phyloP scores from a whole-genome alignment of 768 basidiomycete genomes.

The Royoungia palumana region DNA sequence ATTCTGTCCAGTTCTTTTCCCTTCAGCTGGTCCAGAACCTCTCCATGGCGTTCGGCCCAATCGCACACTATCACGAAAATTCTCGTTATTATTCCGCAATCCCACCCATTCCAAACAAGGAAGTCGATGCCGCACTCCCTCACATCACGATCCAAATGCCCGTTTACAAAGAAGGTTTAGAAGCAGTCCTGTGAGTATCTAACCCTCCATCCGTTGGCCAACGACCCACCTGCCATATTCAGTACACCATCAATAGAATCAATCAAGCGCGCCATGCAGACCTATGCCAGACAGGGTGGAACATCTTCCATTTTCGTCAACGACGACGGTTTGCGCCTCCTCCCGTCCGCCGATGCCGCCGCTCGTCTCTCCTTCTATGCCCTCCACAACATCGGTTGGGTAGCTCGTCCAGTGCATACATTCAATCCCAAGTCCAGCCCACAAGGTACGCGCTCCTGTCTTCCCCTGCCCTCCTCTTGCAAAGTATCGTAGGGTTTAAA shows the following conservation, averaged over 20 bases:
- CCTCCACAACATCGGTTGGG: slow-evolving; percentile 56
- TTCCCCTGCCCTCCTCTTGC: slow-evolving; percentile 35
- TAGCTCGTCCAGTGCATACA: slow-evolving; percentile 53
- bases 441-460: slow-evolving; percentile 35
- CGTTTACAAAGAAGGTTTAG: slow-evolving; percentile 55
- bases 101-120: slow-evolving; percentile 40
- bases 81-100: slow-evolving; percentile 52
- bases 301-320: slow-evolving; percentile 56
- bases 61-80: slow-evolving; percentile 49
- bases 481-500: slow-evolving; percentile 23
- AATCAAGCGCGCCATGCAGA: slow-evolving; percentile 58
- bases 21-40: slow-evolving; percentile 40
- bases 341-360: slow-evolving; percentile 44
- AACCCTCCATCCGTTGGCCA: neutral
- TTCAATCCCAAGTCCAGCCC: slow-evolving; percentile 42
- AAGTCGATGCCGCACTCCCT: slow-evolving; percentile 43
- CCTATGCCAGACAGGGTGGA: slow-evolving; percentile 65
- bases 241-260: slow-evolving; percentile 50
- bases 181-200: slow-evolving; percentile 45
- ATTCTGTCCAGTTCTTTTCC: slow-evolving; percentile 36
- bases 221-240: neutral
- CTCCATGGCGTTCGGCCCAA: slow-evolving; percentile 45
- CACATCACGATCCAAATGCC: slow-evolving; percentile 56
- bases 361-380: slow-evolving; percentile 52
- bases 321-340: slow-evolving; percentile 58